A percentile compares a stretch with the other conserved stretches of the same genome.
Conservation (phyloP, 306 rosid species). For the Casuarina glauca region DNA sequence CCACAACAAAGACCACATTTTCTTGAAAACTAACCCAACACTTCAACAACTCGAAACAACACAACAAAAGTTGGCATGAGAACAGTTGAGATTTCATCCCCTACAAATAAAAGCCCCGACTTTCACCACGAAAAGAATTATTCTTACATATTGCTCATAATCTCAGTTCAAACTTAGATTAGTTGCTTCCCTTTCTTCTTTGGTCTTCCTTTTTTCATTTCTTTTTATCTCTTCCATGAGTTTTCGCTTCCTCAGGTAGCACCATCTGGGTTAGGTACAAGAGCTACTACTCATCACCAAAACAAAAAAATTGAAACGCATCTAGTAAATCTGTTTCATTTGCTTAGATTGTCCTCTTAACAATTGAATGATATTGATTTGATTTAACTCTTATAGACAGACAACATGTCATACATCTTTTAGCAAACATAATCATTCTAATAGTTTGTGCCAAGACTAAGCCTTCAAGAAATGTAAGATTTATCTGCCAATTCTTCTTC, state of each 20-base stretch:
- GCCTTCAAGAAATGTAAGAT: neutral
- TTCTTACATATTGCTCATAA: neutral
- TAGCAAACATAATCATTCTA: neutral
- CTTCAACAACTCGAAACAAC: neutral
- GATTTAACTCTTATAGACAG: neutral
- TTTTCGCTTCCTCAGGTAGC: neutral
- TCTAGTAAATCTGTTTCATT: neutral
- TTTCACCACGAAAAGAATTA: neutral
- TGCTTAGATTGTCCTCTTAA: neutral
- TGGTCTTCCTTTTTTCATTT: neutral
- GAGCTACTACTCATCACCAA: neutral
- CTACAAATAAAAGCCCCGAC: neutral
- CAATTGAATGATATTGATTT: neutral
- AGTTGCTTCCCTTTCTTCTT: neutral
- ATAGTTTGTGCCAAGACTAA: neutral
- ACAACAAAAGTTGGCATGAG: neutral
- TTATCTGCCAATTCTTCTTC: neutral
- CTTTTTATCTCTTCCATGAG: neutral
- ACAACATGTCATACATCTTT: neutral
- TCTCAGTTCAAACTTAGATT: neutral
- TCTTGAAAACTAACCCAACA: neutral
- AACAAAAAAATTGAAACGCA: neutral
- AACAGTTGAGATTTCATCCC: neutral
- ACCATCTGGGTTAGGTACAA: neutral
- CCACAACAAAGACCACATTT: neutral